Evolutionary conservation across 805 yeast species (phyloP), one percentile per base, ranked within the genome.

Genomic region (Hanseniaspora clermontiae): DNA sequence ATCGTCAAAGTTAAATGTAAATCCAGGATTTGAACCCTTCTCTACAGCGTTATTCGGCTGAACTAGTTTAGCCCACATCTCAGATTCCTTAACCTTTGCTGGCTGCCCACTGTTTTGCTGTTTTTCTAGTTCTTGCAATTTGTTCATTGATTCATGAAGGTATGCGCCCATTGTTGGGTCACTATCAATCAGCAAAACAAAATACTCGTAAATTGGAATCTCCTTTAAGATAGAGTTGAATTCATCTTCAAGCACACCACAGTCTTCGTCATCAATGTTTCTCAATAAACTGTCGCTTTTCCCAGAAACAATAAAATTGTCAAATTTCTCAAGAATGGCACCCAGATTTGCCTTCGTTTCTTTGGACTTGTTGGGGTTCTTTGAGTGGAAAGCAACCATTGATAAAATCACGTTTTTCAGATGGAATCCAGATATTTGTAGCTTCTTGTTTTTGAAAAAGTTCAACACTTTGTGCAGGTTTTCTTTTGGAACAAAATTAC

Each of bases 391-490:
- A 0, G 63, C 61, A 11, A 60, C 59, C 45, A 76, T 59, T 14
- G 73, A 69, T 2, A 58, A 59, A 40, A 72, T 73, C 20, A 83
- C 77, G 51, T 77, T 77, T 39, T 73, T 73, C 14, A 82, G 77
- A 58, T 80, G 79, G 65, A 89, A 88, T 5, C 96, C 97, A 49
- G 90, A 82, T 15, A 89, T 74, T 67, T 89, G 96, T 38, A 77
- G 77, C 7, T 74, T 72, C 63, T 82, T 86, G 61, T 78, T 74
- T 63, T 81, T 78, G 64, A 89, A 76, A 63, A 89, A 89, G 60
- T 77, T 69, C 57, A 87, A 70, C 3, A 81, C 93, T 39, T 74
- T 71, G n/a, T 77, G 72, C 39, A 89, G 67, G 58, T 80, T 79
- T 45, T 79, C 75, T 43, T 66, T 65, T 0, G 96, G 95, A 11